These are phyloP conservation scores for Porogramme epimiltina DNA, from an alignment of 1,284 basidiomycete genomes.

Conservation along the genomic window DNA sequence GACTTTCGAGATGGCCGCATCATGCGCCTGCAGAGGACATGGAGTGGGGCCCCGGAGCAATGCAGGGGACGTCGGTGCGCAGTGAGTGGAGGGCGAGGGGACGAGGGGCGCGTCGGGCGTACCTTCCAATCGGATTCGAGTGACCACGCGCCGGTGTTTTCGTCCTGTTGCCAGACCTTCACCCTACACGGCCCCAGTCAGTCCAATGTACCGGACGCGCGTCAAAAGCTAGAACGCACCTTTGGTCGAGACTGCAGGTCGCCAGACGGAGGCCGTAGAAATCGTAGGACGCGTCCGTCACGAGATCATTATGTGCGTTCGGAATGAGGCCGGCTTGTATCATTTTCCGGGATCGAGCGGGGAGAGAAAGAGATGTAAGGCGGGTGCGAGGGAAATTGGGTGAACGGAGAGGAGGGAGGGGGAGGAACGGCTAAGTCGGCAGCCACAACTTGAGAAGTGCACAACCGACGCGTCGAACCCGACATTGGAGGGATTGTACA, in stretches of 20 bases:
- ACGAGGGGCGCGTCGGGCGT: conserved; percentile 19
- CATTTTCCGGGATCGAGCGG: conserved; percentile 39
- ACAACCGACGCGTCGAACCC: no score
- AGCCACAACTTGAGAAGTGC: background rate
- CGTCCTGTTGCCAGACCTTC: conserved; percentile 81
- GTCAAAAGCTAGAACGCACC: conserved; percentile 39
- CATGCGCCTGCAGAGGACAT: conserved; percentile 70
- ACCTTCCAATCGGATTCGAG: conserved; percentile 90
- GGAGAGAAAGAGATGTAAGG: no score
- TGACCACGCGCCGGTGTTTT: conserved; percentile 69
- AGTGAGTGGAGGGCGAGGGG: background rate
- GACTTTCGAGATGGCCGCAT: conserved; percentile 82
- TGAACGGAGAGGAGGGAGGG: no score
- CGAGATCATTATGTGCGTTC: conserved; percentile 75
- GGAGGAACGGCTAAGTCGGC: no score
- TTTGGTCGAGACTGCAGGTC: conserved; percentile 78
- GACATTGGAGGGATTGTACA: no score
- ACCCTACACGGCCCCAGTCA: conserved; percentile 50
- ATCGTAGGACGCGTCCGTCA: conserved; percentile 86
- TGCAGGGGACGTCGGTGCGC: background rate
- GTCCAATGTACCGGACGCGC: background rate
- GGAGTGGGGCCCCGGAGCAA: no score
- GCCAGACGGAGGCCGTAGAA: conserved; percentile 85
- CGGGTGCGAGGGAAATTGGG: no score
- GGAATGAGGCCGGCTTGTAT: conserved; percentile 75